Evolutionary conservation across 306 rosid species (phyloP), one percentile per base, ranked within the genome.

Genomic region (Betula pendula): DNA sequence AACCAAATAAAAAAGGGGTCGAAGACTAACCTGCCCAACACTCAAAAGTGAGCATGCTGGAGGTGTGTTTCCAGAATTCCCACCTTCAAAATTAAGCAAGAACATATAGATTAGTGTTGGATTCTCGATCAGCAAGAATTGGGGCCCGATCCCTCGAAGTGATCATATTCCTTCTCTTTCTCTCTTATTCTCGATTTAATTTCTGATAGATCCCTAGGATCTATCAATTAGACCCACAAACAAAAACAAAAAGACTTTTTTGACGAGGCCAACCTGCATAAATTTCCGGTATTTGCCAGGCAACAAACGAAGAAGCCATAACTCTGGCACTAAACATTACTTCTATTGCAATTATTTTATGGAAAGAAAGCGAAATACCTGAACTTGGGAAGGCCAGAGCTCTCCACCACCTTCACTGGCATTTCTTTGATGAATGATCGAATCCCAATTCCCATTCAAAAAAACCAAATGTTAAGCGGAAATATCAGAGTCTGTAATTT

Each of bases 331-430:
- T 65, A 58, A 74, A 49, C 63, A 24, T 24, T 12, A 56, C 9
- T 56, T 33, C n/a, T 2, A 43, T 15, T 59, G 73, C 10, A 43
- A 81, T 66, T 45, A 38, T 6, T 13, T 4, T n/a, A n/a, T 67
- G 24, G 5, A 17, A 69, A 68, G 62, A 71, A 52, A 6, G 31
- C 5, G 12, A 81, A 71, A 20, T 84, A 92, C 97, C 94, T 47
- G 93, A 78, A 84, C 81, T 82, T 79, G 97, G 81, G 97, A 88
- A 82, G 92, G 87, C 13, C 29, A n/a, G 92, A 82, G 84, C 81
- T 89, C 71, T 92, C 98, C 56, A 71, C 84, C 40, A 88, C 97
- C 82, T 93, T 84, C 73, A 90, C 98, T 42, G 97, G 97, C 97
- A 92, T 94, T 48, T 81, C 31, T 67, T 15, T 48, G 5, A 74